Evolutionary conservation across 1,284 basidiomycete species (phyloP), one percentile per base, ranked within the genome.

Genomic region (Sanghuangporus weigelae): DNA sequence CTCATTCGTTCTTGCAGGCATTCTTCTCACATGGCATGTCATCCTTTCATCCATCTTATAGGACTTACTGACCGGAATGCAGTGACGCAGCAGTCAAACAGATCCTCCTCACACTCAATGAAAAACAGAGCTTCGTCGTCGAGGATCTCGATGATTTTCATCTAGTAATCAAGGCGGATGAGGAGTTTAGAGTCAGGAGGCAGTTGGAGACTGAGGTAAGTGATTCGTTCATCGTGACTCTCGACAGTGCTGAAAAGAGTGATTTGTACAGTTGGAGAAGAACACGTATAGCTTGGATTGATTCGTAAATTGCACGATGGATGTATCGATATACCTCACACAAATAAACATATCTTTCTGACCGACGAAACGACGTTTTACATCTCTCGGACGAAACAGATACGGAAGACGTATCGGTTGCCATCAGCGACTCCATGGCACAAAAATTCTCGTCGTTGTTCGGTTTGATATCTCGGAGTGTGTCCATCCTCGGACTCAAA

Each of bases 11-110:
- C 59, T 26, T 57, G 39, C 64, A 90, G 89, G 90, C 48, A 76
- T 90, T 59, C 81, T 92, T 67, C 76, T 93, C 60, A 90, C 86
- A 68, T 92, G 90, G 90, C 90, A 67, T 69, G 83, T 70, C 54
- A n/a, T 21, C 51, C 23, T 39, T 44, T 36, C 19, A 21, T 39
- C 50, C 57, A 49, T 31, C 14, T 38, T 50, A n/a, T 26, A 5
- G 31, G 42, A 23, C 39, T 46, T 35, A n/a, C 11, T 36, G n/a
- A 19, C 35, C 31, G 19, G 21, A 36, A 55, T n/a, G 44, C 70
- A 94, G 93, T 71, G 93, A 95, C 73, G 85, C 92, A 5, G 93
- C 93, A 3, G 93, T 95, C 60, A 95, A 95, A 75, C 93, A 95
- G 73, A 94, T 95, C 62, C 80, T 95, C 35, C 79, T 95, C 44